Base-by-base conservation (phyloP, 1,284 basidiomycete genomes). In the Trichosporon asahii region DNA sequence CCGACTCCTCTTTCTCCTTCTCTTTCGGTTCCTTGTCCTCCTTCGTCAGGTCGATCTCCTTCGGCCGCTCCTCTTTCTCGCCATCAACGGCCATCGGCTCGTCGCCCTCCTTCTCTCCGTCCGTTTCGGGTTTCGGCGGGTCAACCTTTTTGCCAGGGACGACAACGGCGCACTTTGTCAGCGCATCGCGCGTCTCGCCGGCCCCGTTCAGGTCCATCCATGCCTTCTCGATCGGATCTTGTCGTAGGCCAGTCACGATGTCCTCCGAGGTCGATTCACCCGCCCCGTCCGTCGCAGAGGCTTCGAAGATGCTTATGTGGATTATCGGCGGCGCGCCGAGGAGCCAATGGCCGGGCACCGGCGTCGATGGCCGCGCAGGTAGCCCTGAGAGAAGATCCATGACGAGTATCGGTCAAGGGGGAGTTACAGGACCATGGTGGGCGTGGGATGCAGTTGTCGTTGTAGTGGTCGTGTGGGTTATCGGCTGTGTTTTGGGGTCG, bases 311-410 rank as follows among this genome's bases (percentile, higher is more conserved):
- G 40, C 68, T 67, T 12, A 78, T 69, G 35, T 73, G 66, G 64
- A 79, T 68, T 31, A 60, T 44, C 0, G 71, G 46, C 9, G 78
- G 77, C 3, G 76, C 71, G 35, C 76, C 71, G 27, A 80, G 66
- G 29, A 77, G 68, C 77, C 78, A 78, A 25, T 71, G 66, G 8
- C 74, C 76, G 21, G 76, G 76, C 12, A 77, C 65, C 0, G 71
- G 64, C 1, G 77, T 76, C 15, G 66, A 65, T 3, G 75, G 70
- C 11, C 72, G 70, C 23, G 71, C 70, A 18, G 65, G 49, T 49
- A 67, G 69, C 33, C 73, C 73, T 5, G 69, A 66, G 21, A 74
- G 72, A 25, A 74, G 67, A 64, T 73, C 71, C 63, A 66, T 66
- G 14, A 31, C 57, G 57, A 31, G 14, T 15, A 14, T 60, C 55